Conservation (phyloP, 139 green algal species). For the Picochlorum sp. region DNA sequence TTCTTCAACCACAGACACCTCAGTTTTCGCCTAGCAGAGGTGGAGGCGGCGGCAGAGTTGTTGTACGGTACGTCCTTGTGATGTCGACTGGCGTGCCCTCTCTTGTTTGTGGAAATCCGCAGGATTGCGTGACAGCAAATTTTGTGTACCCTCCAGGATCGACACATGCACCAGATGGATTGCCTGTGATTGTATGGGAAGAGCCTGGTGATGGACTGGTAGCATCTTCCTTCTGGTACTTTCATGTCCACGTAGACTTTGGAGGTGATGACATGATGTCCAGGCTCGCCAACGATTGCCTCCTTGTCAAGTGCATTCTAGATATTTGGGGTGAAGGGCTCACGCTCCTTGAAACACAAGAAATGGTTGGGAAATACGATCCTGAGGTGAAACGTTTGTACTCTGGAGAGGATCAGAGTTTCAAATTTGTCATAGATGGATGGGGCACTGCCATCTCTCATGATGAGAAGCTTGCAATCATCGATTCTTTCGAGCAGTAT, state of each 20-base stretch:
- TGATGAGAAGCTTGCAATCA: conserved; percentile 38
- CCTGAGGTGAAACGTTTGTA: conserved; percentile 28
- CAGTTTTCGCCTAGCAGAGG: conserved; percentile 58
- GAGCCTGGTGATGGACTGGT: conserved; percentile 4
- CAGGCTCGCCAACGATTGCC: conserved; percentile 2
- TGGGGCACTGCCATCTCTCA: conserved; percentile 30
- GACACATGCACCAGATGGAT: background rate
- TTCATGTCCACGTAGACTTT: conserved; percentile 42
- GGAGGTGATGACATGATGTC: conserved; percentile 19
- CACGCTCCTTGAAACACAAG: conserved; percentile 40
- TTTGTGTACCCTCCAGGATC: background rate
- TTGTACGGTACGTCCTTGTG: background rate
- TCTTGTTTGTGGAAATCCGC: background rate
- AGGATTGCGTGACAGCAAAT: background rate
- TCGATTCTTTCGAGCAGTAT: conserved; percentile 15
- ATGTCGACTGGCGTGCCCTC: background rate
- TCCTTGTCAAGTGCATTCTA: conserved; percentile 53
- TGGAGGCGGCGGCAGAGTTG: conserved; percentile 44
- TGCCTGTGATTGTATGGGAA: conserved; percentile 24
- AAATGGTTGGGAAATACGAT: conserved; percentile 13
- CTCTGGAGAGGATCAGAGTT: conserved; percentile 25
- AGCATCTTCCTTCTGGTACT: conserved; percentile 51
- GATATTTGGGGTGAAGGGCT: conserved; percentile 77
- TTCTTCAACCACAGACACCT: conserved; percentile 64
- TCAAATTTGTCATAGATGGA: conserved; percentile 50